A percentile compares a stretch with the other conserved stretches of the same genome.
Evolutionary conservation across 2,329 filamentous ascomycete genomes (phyloP).

Genomic region (Fonsecaea pedrosoi): DNA sequence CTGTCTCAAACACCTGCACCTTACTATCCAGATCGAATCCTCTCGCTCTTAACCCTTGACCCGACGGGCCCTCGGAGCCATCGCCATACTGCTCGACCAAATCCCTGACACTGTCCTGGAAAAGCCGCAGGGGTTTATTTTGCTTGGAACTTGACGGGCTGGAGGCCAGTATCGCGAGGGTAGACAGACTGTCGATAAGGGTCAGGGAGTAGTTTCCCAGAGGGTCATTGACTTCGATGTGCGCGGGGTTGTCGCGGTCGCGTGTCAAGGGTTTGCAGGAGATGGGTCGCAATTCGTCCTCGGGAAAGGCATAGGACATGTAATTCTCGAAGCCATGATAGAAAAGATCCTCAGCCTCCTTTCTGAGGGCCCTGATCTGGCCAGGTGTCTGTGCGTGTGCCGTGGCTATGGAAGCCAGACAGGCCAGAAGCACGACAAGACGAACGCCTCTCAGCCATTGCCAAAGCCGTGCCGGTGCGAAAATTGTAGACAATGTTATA

Average conservation of each 20-base stretch:
- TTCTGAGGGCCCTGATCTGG: conserved; percentile 42
- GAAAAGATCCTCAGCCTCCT: conserved; percentile 73
- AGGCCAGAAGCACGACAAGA: conserved; percentile 24
- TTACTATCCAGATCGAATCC: conserved; percentile 97
- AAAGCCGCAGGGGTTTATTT: conserved; percentile 70
- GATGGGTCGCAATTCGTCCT: conserved; percentile 90
- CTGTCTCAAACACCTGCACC: conserved; percentile 97
- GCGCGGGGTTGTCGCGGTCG: conserved; percentile 77
- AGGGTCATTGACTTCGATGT: conserved; percentile 91
- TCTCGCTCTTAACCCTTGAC: conserved; percentile 72
- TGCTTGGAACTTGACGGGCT: conserved; percentile 62
- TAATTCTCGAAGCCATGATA: conserved; percentile 98
- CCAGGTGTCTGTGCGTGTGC: conserved; percentile 33
- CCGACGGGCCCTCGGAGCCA: conserved; percentile 71
- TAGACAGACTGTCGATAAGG: conserved; percentile 92
- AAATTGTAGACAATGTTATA: conserved; percentile 14
- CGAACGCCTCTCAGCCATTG: conserved; percentile 29
- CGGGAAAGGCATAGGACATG: conserved; percentile 90
- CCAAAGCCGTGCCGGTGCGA: conserved; percentile 9
- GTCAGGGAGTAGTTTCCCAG: conserved; percentile 97
- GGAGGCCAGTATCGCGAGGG: conserved; percentile 88
- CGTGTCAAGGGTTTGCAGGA: conserved; percentile 84
- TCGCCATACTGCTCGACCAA: conserved; percentile 87
- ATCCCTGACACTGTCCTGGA: conserved; percentile 78
- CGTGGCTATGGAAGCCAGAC: conserved; percentile 25